phyloP scores from a whole-genome alignment of 495 filamentous ascomycete species.

The Annulohypoxylon bovei region DNA sequence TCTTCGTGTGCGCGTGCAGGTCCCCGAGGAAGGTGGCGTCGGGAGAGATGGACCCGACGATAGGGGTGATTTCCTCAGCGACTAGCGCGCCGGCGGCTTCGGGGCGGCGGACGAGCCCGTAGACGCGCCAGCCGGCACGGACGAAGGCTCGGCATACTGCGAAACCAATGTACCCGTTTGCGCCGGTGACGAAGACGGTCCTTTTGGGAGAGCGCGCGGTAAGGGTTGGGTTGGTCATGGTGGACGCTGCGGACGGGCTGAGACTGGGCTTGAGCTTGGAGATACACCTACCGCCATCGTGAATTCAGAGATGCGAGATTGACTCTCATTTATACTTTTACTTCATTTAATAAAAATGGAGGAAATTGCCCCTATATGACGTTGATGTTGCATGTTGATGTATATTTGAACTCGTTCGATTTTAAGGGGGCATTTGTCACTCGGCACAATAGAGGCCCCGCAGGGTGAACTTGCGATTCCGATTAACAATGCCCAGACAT shows the following conservation, averaged over 20 bases:
- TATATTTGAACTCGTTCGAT: not conserved
- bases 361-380: not conserved
- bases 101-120: constrained; percentile 50
- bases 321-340: not conserved
- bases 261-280: not conserved
- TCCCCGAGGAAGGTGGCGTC: constrained; percentile 31
- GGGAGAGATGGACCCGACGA: constrained; percentile 47
- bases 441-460: constrained; percentile 1
- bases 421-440: not conserved
- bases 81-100: constrained; percentile 35
- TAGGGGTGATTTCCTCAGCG: constrained; percentile 49
- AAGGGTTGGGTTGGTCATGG: constrained; percentile 10
- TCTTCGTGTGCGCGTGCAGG: constrained; percentile 25
- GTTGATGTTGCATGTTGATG: not conserved
- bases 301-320: not conserved
- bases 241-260: not conserved
- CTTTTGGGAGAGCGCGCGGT: constrained; percentile 6
- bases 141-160: constrained; percentile 54
- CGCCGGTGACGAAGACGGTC: constrained; percentile 54
- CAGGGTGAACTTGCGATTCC: not conserved
- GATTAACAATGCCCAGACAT: not conserved
- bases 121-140: constrained; percentile 51
- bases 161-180: constrained; percentile 56
- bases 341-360: not conserved
- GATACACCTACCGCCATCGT: not conserved